Percentiles rank a stretch among this genome's conserved stretches.
Evolutionary conservation across 306 rosid species (phyloP).

Genomic region (Astragalus membranaceus): DNA sequence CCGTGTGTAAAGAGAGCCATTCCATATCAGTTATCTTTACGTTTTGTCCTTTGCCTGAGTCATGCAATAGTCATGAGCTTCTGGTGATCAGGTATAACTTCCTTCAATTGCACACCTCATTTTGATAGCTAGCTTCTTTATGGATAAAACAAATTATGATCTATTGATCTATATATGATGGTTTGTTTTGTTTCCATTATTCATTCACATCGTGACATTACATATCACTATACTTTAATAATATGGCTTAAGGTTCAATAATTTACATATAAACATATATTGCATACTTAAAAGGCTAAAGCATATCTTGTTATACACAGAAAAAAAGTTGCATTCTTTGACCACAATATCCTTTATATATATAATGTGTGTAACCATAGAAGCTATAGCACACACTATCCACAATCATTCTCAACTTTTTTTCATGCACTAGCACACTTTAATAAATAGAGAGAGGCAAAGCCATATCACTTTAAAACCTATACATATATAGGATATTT

Average conservation of each 20-base stretch:
- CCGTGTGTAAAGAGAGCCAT: background rate
- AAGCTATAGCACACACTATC: background rate
- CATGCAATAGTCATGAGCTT: constrained; percentile 31
- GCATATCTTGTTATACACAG: background rate
- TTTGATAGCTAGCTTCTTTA: background rate
- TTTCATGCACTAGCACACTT: background rate
- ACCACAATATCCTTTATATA: background rate
- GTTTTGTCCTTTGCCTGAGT: constrained; percentile 16
- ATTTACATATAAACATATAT: background rate
- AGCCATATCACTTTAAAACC: background rate
- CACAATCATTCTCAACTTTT: constrained; percentile 16
- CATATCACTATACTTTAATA: background rate
- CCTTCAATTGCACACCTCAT: background rate
- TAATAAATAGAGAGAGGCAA: background rate
- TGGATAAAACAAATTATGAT: background rate
- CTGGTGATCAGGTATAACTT: background rate
- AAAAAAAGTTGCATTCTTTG: background rate
- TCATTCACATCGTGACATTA: background rate
- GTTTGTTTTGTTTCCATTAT: background rate
- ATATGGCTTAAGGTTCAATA: background rate
- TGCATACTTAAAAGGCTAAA: background rate
- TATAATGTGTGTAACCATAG: constrained; percentile 4
- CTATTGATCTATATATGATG: too few relatives aligned
- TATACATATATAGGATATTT: background rate
- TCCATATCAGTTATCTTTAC: constrained; percentile 7